A percentile compares a stretch with the other conserved stretches of the same genome.
These are phyloP conservation scores for Gonium pectorale DNA, from an alignment of 139 green algal genomes.

Conservation along the genomic window DNA sequence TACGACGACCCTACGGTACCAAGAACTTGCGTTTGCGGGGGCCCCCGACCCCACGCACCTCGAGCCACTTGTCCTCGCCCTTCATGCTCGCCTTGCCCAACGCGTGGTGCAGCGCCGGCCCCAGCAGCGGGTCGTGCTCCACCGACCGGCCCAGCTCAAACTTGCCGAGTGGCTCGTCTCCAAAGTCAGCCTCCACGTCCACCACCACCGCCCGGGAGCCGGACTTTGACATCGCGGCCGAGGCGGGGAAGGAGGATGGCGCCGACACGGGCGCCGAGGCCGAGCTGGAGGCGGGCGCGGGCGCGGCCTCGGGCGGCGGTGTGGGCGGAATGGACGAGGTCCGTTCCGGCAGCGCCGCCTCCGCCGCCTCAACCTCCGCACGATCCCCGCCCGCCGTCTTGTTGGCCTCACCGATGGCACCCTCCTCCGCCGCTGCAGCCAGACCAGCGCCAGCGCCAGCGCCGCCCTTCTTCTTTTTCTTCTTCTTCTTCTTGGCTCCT, in stretches of 20 bases:
- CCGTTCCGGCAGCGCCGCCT: background rate
- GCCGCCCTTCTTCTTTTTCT: constrained; percentile 60
- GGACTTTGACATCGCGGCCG: constrained; percentile 11
- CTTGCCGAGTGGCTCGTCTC: background rate
- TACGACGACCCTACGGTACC: no score
- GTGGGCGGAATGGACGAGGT: background rate
- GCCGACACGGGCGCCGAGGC: background rate
- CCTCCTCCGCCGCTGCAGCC: background rate
- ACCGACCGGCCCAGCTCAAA: background rate
- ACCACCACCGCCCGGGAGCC: constrained; percentile 10
- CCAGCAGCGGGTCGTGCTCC: constrained; percentile 42
- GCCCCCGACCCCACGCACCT: background rate
- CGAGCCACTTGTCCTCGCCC: constrained; percentile 65
- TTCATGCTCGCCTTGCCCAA: constrained; percentile 56
- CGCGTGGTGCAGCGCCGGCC: constrained; percentile 26
- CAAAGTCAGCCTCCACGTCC: constrained; percentile 45
- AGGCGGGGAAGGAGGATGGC: background rate
- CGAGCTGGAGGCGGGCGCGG: background rate
- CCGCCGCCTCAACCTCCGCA: background rate
- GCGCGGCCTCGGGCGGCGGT: background rate
- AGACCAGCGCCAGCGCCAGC: background rate
- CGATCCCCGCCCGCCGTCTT: background rate
- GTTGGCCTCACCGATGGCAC: no score
- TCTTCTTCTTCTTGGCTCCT: constrained; percentile 57
- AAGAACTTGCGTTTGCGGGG: no score